A percentile compares a stretch with the other conserved stretches of the same genome.
These are phyloP conservation scores for Saturnispora besseyi DNA, from an alignment of 805 yeast species.

Conservation along the genomic window DNA sequence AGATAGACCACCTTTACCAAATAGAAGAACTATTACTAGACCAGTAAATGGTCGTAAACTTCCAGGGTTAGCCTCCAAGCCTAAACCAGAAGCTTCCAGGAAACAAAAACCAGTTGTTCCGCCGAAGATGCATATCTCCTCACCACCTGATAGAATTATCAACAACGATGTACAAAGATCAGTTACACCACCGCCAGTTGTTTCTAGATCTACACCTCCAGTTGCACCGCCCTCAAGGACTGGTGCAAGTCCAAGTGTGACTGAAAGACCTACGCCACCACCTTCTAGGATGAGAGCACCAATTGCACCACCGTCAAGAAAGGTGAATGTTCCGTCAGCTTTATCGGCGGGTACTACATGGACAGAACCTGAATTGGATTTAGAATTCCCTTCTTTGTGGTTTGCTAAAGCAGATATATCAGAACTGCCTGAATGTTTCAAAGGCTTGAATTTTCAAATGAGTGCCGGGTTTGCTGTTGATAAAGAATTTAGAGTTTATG, in stretches of 20 bases:
- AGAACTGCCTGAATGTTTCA: slow-evolving; percentile 31
- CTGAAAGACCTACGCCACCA: slow-evolving; percentile 28
- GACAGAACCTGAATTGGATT: slow-evolving; percentile 31
- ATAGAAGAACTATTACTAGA: slow-evolving; percentile 12
- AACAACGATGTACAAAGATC: background rate
- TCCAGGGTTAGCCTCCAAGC: slow-evolving; percentile 6
- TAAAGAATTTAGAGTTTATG: slow-evolving; percentile 27
- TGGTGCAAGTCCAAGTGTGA: background rate
- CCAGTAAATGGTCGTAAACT: slow-evolving; percentile 6
- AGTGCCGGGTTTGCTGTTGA: slow-evolving; percentile 24
- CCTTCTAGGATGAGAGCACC: slow-evolving; percentile 22
- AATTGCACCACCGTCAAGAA: slow-evolving; percentile 18
- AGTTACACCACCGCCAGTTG: slow-evolving; percentile 8
- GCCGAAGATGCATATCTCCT: background rate
- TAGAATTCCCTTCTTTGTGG: slow-evolving; percentile 41
- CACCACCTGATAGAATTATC: background rate
- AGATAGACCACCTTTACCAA: slow-evolving; percentile 23
- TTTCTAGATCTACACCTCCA: slow-evolving; percentile 13
- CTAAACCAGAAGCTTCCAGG: slow-evolving; percentile 4
- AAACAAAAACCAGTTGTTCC: slow-evolving; percentile 12
- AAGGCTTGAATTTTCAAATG: slow-evolving; percentile 29
- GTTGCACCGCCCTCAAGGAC: slow-evolving; percentile 10
- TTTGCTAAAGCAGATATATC: slow-evolving; percentile 27
- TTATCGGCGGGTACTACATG: slow-evolving; percentile 10
- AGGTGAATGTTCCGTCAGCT: background rate